Evolutionary conservation across 1,139 yeast genomes (phyloP), one percentile per base, ranked within the genome.

Genomic region (Taiozyma sp.): DNA sequence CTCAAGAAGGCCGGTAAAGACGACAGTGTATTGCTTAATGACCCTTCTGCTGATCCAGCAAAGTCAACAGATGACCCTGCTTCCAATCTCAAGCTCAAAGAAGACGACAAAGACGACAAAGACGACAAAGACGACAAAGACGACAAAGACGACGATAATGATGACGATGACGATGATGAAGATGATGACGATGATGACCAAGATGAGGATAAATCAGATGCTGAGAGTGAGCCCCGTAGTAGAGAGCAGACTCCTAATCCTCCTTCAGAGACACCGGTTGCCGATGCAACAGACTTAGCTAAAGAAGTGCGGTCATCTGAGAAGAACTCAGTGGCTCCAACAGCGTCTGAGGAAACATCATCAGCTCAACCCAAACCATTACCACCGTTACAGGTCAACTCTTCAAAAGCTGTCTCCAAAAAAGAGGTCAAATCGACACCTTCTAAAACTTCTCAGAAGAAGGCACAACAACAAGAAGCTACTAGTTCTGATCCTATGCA

Each of bases 401-500:
- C 48, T 37, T 14, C 53, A 19, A 42, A 41, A 24, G 43, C 22
- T 8, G 22, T 30, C 45, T 28, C 40, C 47, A 19, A 32, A 8
- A 32, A 32, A 32, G 35, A 32, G 1, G 22, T 51, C 26, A 21
- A 52, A 44, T 34, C 37, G 44, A 47, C 42, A 42, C 7, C n/a
- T 37, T 34, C 55, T 42, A 51, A 52, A 13, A 51, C 52, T 54
- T 19, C 24, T 10, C 24, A 37, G 24, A 19, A 16, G 41, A 61
- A 52, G 37, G n/a, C 47, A 45, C 35, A 43, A 52, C 40, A 48
- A n/a, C 44, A 55, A 24, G 32, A 51, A 40, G 29, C 35, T 22
- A 47, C 49, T 40, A 56, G 55, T 29, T 59, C 66, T 22, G 75
- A 73, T 49, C 68, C 77, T 49, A 77, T 80, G 78, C 77, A 79